A percentile compares a stretch with the other conserved stretches of the same genome.
Conservation (phyloP, 164 flowering plant species). For the Berberis vulgaris region DNA sequence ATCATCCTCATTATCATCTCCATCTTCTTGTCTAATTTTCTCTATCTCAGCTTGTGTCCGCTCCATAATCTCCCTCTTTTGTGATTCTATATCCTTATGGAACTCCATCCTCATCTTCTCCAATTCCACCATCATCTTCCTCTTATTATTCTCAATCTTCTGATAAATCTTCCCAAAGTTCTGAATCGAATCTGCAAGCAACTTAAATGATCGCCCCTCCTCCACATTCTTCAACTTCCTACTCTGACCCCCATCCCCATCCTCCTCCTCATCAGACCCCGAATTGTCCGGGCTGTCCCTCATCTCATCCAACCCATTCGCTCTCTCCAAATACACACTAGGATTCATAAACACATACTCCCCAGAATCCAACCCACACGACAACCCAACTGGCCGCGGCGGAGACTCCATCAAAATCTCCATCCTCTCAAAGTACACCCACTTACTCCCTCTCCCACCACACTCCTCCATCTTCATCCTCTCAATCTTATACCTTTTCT, state of each 20-base stretch:
- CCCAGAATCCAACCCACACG: slow-evolving; percentile 91
- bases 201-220: slow-evolving; percentile 35
- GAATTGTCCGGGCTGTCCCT: slow-evolving; percentile 79
- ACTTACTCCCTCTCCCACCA: slow-evolving; percentile 35
- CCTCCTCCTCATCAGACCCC: slow-evolving; percentile 29
- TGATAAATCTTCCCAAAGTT: slow-evolving; percentile 81
- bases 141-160: slow-evolving; percentile 79
- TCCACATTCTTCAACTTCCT: slow-evolving; percentile 27
- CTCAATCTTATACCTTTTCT: slow-evolving; percentile 84
- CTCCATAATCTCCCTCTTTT: slow-evolving; percentile 77
- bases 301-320: slow-evolving; percentile 87
- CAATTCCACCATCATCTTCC: slow-evolving; percentile 79
- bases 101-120: slow-evolving; percentile 94
- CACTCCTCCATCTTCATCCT: slow-evolving; percentile 27
- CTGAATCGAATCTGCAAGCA: slow-evolving; percentile 70
- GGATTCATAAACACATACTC: slow-evolving; percentile 87
- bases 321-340: slow-evolving; percentile 50
- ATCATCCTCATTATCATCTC: too few species aligned
- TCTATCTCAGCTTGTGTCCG: slow-evolving; percentile 74
- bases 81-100: slow-evolving; percentile 70
- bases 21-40: slow-evolving; percentile 43
- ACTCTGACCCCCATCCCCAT: slow-evolving; percentile 51
- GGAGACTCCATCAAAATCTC: slow-evolving; percentile 40
- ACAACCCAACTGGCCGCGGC: slow-evolving; percentile 35
- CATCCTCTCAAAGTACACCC: slow-evolving; percentile 81